Conservation (phyloP, 306 rosid genomes). For the Carpinus viminea region DNA sequence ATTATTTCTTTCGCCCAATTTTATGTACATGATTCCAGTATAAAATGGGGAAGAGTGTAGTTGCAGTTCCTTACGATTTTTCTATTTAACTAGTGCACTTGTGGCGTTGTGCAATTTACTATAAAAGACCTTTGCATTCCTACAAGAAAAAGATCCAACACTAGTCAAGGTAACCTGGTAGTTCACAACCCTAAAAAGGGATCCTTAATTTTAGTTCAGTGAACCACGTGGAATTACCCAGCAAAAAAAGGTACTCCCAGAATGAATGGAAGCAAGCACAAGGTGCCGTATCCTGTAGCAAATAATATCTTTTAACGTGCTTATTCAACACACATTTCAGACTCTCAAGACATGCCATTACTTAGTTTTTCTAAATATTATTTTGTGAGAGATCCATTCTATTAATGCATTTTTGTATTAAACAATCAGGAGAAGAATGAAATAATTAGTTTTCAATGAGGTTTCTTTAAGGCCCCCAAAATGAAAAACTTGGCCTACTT, state of each 20-base stretch:
- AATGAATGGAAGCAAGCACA: not conserved
- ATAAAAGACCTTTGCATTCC: not conserved
- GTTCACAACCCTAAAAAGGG: not conserved
- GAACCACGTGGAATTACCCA: too few species aligned
- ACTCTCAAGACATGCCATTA: not conserved
- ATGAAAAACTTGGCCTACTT: not conserved
- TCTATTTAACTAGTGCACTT: too few species aligned
- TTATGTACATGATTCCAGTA: too few species aligned
- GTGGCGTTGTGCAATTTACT: too few species aligned
- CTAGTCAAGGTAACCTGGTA: not conserved
- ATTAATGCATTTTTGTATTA: not conserved
- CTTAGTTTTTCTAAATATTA: not conserved
- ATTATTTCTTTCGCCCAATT: too few species aligned
- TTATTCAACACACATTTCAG: not conserved
- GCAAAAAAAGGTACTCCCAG: not conserved
- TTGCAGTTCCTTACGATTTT: too few species aligned
- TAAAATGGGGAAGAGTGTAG: too few species aligned
- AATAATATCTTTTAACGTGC: not conserved
- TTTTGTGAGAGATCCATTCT: not conserved
- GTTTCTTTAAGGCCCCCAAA: not conserved
- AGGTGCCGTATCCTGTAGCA: not conserved
- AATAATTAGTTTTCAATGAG: not conserved
- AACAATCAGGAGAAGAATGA: not conserved
- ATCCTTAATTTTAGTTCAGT: not conserved
- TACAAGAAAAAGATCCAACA: not conserved